Evolutionary conservation across 164 flowering plant genomes (phyloP).

Genomic region (Macadamia integrifolia): DNA sequence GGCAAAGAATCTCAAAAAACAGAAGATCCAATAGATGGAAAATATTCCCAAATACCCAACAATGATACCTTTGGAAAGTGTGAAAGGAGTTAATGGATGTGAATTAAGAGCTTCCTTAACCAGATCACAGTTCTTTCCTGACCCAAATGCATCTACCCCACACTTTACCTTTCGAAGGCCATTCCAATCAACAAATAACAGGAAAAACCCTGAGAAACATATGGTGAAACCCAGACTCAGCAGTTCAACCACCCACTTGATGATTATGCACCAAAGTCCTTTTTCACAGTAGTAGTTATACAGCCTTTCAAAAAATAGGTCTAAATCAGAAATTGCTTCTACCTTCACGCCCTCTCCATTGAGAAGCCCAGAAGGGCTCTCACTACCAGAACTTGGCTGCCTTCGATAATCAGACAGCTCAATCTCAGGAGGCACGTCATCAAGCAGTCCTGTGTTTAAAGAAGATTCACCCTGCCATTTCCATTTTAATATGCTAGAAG

Average conservation of each 20-base stretch:
- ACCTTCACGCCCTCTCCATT: slow-evolving; percentile 72
- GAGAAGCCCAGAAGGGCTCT: slow-evolving; percentile 96
- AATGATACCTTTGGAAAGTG: slow-evolving; percentile 66
- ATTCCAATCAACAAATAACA: slow-evolving; percentile 87
- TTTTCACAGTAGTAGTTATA: slow-evolving; percentile 92
- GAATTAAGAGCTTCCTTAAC: slow-evolving; percentile 75
- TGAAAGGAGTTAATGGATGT: slow-evolving; percentile 84
- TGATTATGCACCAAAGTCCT: slow-evolving; percentile 94
- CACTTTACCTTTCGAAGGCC: slow-evolving; percentile 94
- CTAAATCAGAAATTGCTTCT: slow-evolving; percentile 84
- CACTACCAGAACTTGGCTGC: slow-evolving; percentile 80
- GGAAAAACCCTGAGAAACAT: slow-evolving; percentile 87
- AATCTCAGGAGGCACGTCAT: slow-evolving; percentile 69
- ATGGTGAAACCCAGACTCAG: slow-evolving; percentile 77
- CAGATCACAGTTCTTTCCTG: slow-evolving; percentile 95
- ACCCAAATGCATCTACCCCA: slow-evolving; percentile 97
- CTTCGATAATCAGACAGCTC: slow-evolving; percentile 77
- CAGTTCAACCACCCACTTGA: slow-evolving; percentile 94
- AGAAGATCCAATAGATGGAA: slow-evolving; percentile 82
- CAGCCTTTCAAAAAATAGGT: slow-evolving; percentile 89
- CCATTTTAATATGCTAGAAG: slow-evolving; percentile 57
- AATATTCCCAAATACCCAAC: slow-evolving; percentile 85
- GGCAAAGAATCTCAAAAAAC: slow-evolving; percentile 83
- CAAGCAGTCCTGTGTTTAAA: slow-evolving; percentile 47
- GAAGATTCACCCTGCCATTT: slow-evolving; percentile 50